phyloP scores from a whole-genome alignment of 305 asterid species.

The Fraxinus albicans region DNA sequence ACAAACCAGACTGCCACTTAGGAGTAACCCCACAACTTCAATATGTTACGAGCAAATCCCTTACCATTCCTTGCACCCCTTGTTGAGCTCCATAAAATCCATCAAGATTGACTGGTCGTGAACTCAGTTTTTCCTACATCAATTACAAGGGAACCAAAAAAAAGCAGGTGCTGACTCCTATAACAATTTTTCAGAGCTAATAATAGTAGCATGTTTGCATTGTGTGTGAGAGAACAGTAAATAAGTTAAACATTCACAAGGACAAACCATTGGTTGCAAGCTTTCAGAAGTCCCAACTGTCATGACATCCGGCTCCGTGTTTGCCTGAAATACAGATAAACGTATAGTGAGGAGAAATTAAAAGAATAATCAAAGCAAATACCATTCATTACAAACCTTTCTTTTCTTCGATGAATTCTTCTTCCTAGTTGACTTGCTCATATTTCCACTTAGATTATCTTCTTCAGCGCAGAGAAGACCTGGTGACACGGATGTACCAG shows the following conservation, averaged over 20 bases:
- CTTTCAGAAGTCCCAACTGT: conserved; percentile 67
- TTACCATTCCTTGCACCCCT: conserved; percentile 89
- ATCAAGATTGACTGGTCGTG: conserved; percentile 81
- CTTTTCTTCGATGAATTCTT: conserved; percentile 74
- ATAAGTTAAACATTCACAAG: conserved; percentile 20
- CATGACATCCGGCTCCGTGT: conserved; percentile 68
- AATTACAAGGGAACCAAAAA: neutral
- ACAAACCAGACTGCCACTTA: conserved; percentile 32
- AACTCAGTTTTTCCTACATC: conserved; percentile 69
- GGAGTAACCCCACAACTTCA: conserved; percentile 18
- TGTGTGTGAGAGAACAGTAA: neutral
- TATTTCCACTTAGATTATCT: conserved; percentile 74
- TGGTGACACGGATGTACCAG: conserved; percentile 73
- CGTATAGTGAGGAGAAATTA: neutral
- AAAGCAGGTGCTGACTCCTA: neutral
- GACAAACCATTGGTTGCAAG: conserved; percentile 86
- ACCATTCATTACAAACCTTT: conserved; percentile 57
- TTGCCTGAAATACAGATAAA: conserved; percentile 49
- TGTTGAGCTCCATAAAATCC: conserved; percentile 80
- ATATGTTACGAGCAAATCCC: conserved; percentile 17
- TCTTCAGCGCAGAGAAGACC: conserved; percentile 83
- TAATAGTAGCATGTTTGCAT: neutral
- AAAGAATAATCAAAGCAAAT: conserved; percentile 17
- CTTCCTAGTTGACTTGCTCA: conserved; percentile 82
- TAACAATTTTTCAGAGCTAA: neutral